Evolutionary conservation across 179 eudicot genomes (phyloP), one percentile per base, ranked within the genome.

Genomic region (Amaranthus tricolor): DNA sequence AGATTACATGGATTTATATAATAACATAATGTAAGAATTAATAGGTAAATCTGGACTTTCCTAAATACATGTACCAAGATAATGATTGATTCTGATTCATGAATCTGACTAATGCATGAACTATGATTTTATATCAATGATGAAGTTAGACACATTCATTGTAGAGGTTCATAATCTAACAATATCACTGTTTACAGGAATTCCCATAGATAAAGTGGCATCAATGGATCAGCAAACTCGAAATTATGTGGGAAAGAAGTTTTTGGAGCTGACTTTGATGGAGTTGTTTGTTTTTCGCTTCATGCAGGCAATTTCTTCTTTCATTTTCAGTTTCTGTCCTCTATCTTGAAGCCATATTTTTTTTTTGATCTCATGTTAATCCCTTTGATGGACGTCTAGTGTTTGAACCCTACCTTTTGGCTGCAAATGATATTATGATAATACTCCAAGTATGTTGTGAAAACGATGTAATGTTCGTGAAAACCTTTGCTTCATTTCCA

Each of bases 151-250:
- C 40, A 31, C 40, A 31, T 31, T 31, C 40, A 31, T 31, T 31
- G 40, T 31, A 31, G 3, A 31, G 40, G 40, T 31, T 31, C 40
- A 31, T 31, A 24, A 68, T 24, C 51, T 54, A 54, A 9, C 45
- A 63, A 52, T 48, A 67, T 69, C 43, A 24, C 54, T 79, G 60
- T 68, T 70, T 81, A 59, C 88, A 89, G 98, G 98, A 60, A 80
- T 88, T 79, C 88, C 98, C 31, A 80, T 94, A 74, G 98, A 94
- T 85, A 89, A 94, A 87, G 94, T 90, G 78, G 88, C 94, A 75
- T 72, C 62, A 45, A 86, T 94, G 67, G 87, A 83, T 77, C 96
- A 90, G 84, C 89, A 85, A 79, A 92, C 94, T 75, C 98, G 98
- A 72, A 89, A 90, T 80, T 82, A 88, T 77, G 98, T 92, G 45